phyloP scores from a whole-genome alignment of 148 eudicot genomes.

The Simmondsia chinensis region DNA sequence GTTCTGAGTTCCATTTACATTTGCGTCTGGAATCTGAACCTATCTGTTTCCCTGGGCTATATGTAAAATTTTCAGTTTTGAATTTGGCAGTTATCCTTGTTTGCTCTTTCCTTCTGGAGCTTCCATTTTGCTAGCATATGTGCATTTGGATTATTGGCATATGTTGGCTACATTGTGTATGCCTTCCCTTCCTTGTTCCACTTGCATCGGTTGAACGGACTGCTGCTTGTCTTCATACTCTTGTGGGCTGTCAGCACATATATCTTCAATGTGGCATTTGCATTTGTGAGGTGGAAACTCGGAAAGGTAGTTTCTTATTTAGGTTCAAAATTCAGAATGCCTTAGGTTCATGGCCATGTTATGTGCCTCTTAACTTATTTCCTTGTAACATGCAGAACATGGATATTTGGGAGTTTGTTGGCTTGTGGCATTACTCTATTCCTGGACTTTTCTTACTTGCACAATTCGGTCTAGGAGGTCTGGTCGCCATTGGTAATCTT shows the following conservation, averaged over 20 bases:
- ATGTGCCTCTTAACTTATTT: slow-evolving; percentile 2
- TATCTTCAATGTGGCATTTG: slow-evolving; percentile 81
- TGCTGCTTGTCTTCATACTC: slow-evolving; percentile 90
- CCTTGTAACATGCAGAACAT: slow-evolving; percentile 44
- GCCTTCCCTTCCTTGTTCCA: slow-evolving; percentile 86
- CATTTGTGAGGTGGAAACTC: slow-evolving; percentile 49
- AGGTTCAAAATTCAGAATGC: neutral
- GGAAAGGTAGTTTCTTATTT: slow-evolving; percentile 52
- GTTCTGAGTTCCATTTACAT: slow-evolving; percentile 3
- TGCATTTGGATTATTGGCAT: slow-evolving; percentile 90
- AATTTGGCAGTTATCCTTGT: slow-evolving; percentile 77
- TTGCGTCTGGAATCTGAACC: slow-evolving; percentile 1
- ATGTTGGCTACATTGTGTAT: slow-evolving; percentile 77
- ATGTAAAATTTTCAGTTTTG: slow-evolving; percentile 17
- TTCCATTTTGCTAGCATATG: slow-evolving; percentile 93
- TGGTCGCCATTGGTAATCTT: slow-evolving; percentile 92
- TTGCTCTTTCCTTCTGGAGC: slow-evolving; percentile 93
- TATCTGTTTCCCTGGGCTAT: slow-evolving; percentile 3
- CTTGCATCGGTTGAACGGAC: slow-evolving; percentile 84
- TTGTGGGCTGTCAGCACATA: slow-evolving; percentile 92
- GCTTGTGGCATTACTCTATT: slow-evolving; percentile 90
- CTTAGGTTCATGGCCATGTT: neutral
- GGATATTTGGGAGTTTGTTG: slow-evolving; percentile 98
- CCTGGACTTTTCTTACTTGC: slow-evolving; percentile 91
- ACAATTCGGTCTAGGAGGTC: slow-evolving; percentile 87